These are phyloP conservation scores for Trypanosoma platydactyli DNA, from an alignment of 208 protist genomes.

Conservation along the genomic window DNA sequence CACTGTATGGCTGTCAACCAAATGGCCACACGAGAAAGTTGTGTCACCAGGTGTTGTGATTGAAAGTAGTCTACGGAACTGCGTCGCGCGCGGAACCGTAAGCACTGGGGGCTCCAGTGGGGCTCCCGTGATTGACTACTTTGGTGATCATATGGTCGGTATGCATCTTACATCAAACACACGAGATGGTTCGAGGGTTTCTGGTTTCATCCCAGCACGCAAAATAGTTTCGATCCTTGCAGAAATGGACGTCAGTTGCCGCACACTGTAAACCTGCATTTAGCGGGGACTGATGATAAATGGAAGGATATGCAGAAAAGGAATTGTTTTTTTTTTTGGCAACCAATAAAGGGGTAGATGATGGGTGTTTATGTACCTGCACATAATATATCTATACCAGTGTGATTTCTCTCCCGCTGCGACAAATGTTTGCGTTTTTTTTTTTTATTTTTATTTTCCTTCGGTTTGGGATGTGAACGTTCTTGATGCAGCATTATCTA, in stretches of 20 bases:
- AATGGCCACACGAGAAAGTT: conserved; percentile 74
- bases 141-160: conserved; percentile 77
- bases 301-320: too few species aligned
- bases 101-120: conserved; percentile 83
- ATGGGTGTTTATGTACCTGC: too few species aligned
- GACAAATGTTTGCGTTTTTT: conserved; percentile 8
- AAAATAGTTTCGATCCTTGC: conserved; percentile 68
- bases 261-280: background rate
- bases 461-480: conserved; percentile 1
- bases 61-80: conserved; percentile 48
- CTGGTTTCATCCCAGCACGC: conserved; percentile 71
- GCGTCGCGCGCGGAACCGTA: conserved; percentile 69
- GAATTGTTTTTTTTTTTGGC: too few species aligned
- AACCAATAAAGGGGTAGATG: too few species aligned
- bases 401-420: too few species aligned
- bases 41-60: conserved; percentile 80
- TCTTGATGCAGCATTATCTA: background rate
- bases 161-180: conserved; percentile 86
- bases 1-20: conserved; percentile 78
- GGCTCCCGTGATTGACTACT: conserved; percentile 79
- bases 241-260: conserved; percentile 67
- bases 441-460: conserved; percentile 30
- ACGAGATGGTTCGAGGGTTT: conserved; percentile 73
- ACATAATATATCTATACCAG: too few species aligned
- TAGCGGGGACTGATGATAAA: too few species aligned